These are phyloP conservation scores for Cystofilobasidium macerans DNA, from an alignment of 768 basidiomycete species.

Conservation along the genomic window DNA sequence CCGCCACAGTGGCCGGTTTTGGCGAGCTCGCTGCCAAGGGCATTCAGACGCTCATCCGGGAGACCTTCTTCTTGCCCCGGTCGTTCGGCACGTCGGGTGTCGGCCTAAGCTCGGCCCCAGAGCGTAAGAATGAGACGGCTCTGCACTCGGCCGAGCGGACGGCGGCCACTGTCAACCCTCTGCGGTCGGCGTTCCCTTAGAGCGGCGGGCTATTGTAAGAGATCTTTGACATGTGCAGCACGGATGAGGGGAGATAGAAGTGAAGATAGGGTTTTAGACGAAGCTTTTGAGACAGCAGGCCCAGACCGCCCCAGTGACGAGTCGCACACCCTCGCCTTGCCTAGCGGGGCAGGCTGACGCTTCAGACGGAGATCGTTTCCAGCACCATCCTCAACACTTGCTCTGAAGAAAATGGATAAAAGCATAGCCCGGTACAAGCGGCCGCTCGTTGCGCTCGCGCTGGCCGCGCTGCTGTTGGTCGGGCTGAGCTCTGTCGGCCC, in stretches of 20 bases:
- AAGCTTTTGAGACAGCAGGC: too few species aligned
- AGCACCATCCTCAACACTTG: too few species aligned
- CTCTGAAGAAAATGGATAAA: too few species aligned
- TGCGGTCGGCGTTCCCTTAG: constrained; percentile 20
- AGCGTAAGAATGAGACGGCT: neutral
- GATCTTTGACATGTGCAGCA: too few species aligned
- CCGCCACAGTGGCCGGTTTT: constrained; percentile 17
- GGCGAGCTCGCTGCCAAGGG: constrained; percentile 23
- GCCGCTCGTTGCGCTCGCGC: neutral
- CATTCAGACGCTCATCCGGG: constrained; percentile 9
- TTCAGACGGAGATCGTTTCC: too few species aligned
- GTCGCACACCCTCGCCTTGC: too few species aligned
- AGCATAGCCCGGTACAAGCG: neutral
- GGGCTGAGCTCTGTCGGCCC: neutral
- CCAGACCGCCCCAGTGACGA: too few species aligned
- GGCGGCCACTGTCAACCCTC: constrained; percentile 17
- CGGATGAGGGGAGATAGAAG: too few species aligned
- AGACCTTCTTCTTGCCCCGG: constrained; percentile 11
- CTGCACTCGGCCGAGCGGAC: constrained; percentile 1
- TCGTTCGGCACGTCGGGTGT: constrained; percentile 8
- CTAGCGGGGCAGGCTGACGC: too few species aligned
- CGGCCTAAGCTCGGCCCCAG: neutral
- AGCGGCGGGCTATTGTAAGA: too few species aligned
- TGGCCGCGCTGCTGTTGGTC: neutral
- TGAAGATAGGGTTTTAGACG: too few species aligned